Base-by-base conservation (phyloP, 257 asterid species). In the Solanum megistacrolobum region DNA sequence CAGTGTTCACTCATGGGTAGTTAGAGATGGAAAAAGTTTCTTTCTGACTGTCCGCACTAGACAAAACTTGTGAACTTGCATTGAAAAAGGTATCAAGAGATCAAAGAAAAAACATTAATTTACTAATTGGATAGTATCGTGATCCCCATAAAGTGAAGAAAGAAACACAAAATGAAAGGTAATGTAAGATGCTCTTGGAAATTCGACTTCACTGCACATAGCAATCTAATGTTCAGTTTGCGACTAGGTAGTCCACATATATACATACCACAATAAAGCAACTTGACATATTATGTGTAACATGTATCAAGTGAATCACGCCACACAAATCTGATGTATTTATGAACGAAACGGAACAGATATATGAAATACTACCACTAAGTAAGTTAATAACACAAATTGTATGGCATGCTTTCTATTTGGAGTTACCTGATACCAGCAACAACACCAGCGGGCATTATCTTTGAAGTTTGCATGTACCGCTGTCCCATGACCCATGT, bases 381-480 rank as follows among this genome's bases (percentile, higher is more conserved):
- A 43, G 12, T 23, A 79, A 36, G 83, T 38, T 76, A 27, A 81
- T 16, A 46, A 9, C 66, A 81, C 14, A 29, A 46, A 6, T 27
- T 43, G 68, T 29, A 81, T 18, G 85, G 6, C 10, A 29, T 81
- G 27, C 18, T 29, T 81, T 81, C 29, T 81, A 29, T 27, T 9
- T 46, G 38, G 4, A 72, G 68, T 89, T 93, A 97, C 99, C 99
- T 97, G 92, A 97, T 86, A 86, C 95, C 99, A 34, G 99, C 98
- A 92, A 97, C 95, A 12, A 97, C 25, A 82, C 99, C 99, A 86
- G 99, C 98, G 0, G 99, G 99, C 99, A 97, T 96, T 88, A 96
- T 93, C 89, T 96, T 97, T 48, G 96, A 91, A 58, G 98, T 94
- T 88, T 89, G 91, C 92, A 92, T 41, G 93, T 96, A 96, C 21